A percentile compares a stretch with the other conserved stretches of the same genome.
Conservation (phyloP, 306 rosid genomes). For the Carpinus viminea region DNA sequence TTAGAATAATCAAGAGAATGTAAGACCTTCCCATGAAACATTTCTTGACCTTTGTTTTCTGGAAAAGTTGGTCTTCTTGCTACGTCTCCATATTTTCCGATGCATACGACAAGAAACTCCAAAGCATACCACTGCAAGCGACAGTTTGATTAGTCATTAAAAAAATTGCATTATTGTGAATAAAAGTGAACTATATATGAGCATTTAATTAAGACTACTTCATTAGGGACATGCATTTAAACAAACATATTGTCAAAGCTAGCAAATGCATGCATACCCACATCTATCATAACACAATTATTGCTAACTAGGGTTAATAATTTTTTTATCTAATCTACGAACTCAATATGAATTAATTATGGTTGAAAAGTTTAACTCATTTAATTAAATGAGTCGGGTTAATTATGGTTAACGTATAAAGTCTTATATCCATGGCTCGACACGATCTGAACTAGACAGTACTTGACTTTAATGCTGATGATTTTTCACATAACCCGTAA, state of each 20-base stretch:
- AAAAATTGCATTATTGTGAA: too few relatives aligned
- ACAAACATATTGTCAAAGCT: background rate
- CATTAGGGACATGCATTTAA: background rate
- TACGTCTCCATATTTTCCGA: constrained; percentile 60
- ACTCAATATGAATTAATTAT: too few relatives aligned
- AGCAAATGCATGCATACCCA: background rate
- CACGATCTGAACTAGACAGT: too few relatives aligned
- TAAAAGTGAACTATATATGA: background rate
- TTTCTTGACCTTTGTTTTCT: constrained; percentile 40
- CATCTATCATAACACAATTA: background rate
- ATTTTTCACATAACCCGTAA: too few relatives aligned
- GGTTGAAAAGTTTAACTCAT: too few relatives aligned
- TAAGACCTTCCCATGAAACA: constrained; percentile 50
- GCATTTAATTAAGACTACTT: too few relatives aligned
- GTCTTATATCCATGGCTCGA: too few relatives aligned
- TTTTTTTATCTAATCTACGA: too few relatives aligned
- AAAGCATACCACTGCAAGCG: constrained; percentile 50
- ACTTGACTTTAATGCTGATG: too few relatives aligned
- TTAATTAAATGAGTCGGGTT: too few relatives aligned
- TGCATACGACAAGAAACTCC: constrained; percentile 59
- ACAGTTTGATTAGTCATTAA: background rate
- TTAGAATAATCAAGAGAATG: constrained; percentile 57
- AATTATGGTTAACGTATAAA: too few relatives aligned
- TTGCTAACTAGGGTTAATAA: too few relatives aligned
- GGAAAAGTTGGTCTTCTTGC: constrained; percentile 42